Base-by-base conservation (phyloP, 768 basidiomycete genomes). In the Mrakia frigida region DNA sequence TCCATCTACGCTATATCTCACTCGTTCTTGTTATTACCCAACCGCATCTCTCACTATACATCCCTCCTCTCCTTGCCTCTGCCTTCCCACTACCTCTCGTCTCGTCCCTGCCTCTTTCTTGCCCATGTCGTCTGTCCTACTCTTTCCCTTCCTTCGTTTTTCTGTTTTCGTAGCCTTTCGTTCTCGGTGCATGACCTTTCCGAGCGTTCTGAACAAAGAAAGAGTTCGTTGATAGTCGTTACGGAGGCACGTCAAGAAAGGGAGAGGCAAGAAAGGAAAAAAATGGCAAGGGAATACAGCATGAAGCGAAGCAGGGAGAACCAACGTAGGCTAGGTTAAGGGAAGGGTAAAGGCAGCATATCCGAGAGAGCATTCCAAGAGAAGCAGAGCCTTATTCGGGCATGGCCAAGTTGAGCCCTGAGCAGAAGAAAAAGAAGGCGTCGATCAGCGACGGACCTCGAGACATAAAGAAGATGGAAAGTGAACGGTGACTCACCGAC, bases 401-500 rank as follows among this genome's bases (percentile, higher is more conserved):
- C 52, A 52, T 72, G 52, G 71, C 71, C 39, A 53, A 25, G 71
- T 72, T 56, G 59, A 72, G 37, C 9, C 71, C 59, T 46, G 18
- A 11, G 50, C 4, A 71, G 41, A 25, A 28, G 25, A 28, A 3
- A 7, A 21, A 14, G 31, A 71, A 46, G 37, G 43, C 28, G 28
- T 9, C 18, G 18, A 52, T 71, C 70, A 53, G 70, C 31, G 33
- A 52, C 25, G 33, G 6, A 14, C 11, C 41, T 11, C 13, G 33
- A 33, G 28, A 46, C 0, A 5, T 21, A 71, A n/a, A n/a, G 31
- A 13, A 11, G 25, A 71, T 11, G 53, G 50, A 50, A 35, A 31
- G 25, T n/a, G n/a, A 2, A 21, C 6, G 3, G 33, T 2, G 28
- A 71, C 70, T 50, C 46, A 71, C 70, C 70, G 23, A 72, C 71